Base-by-base conservation (phyloP, 768 basidiomycete species). In the Panaeolus papilionaceus region DNA sequence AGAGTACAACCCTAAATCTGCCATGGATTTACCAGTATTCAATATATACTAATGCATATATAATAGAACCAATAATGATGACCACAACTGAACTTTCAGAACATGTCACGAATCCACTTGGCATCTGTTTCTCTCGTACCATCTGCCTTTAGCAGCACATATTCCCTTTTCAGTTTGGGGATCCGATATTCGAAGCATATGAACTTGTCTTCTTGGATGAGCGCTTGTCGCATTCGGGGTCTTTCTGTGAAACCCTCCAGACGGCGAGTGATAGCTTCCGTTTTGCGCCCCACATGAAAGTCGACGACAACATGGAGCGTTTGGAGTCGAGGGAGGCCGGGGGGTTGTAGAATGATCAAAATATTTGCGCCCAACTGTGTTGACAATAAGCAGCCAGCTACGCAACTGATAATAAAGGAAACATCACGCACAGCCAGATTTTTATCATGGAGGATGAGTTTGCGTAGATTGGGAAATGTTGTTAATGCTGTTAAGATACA, bases 101-200 rank as follows among this genome's bases (percentile, higher is more conserved):
- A 58, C 54, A 58, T 58, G 6, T 33, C 54, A 14, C 47, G 47
- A 51, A 51, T 51, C 20, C 20, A 26, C 47, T 7, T 51, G 20
- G 47, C 47, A 51, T 26, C 47, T 18, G 47, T 58, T 6, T 58
- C 54, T n/a, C 54, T 58, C 28, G 54, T 28, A 6, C 54, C 54
- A 58, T 58, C 54, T 9, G 20, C 9, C 14, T 33, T 33, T 14
- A 58, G 54, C 14, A 16, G 8, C 3, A 58, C 54, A 33, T 58
- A 58, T 1, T 58, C 26, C 33, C 54, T 26, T 14, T 16, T 28
- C 4, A 28, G 16, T 11, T 28, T 9, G 54, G 54, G n/a, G 4
- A 37, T 7, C 16, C 47, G 20, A 49, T 23, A 58, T 58, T 58
- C 54, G 28, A 58, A 26, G n/a, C 54, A 58, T 28, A 58, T 14